A percentile compares a stretch with the other conserved stretches of the same genome.
Conservation (phyloP, 768 basidiomycete species). For the Paxillus rubicundulus region DNA sequence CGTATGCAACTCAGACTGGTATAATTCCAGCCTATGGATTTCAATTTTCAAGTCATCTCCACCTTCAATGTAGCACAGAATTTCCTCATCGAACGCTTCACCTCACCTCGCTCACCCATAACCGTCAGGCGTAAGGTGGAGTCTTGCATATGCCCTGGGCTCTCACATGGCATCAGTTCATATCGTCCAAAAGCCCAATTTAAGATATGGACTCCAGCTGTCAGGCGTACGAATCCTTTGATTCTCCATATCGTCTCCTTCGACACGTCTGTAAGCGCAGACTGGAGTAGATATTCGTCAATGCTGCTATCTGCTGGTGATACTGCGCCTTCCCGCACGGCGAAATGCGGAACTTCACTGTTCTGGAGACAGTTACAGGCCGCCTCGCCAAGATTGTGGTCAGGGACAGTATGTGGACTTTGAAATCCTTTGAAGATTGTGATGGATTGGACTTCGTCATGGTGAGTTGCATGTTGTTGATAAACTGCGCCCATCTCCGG, state of each 20-base stretch:
- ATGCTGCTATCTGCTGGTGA: conserved; percentile 26
- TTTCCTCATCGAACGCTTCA: conserved; percentile 51
- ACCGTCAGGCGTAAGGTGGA: conserved; percentile 66
- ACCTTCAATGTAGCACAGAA: conserved; percentile 50
- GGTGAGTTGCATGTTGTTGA: conserved; percentile 39
- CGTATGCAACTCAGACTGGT: neutral
- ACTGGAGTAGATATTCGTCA: conserved; percentile 38
- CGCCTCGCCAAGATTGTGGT: conserved; percentile 15
- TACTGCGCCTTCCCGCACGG: neutral
- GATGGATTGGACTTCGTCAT: conserved; percentile 84
- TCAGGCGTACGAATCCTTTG: conserved; percentile 78
- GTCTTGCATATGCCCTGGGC: conserved; percentile 20
- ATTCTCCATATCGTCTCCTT: conserved; percentile 78
- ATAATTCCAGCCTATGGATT: conserved; percentile 1
- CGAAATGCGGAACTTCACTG: neutral
- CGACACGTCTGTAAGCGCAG: conserved; percentile 50
- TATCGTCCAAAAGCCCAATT: conserved; percentile 95
- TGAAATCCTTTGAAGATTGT: conserved; percentile 52
- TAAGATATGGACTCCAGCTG: conserved; percentile 49
- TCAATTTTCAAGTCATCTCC: conserved; percentile 30
- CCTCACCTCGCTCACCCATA: conserved; percentile 90
- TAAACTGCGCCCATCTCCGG: neutral
- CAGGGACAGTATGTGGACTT: conserved; percentile 12
- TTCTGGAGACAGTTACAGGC: conserved; percentile 4
- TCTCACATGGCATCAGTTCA: conserved; percentile 52